Conservation (phyloP, 306 rosid species). For the Dicorynia guianensis region DNA sequence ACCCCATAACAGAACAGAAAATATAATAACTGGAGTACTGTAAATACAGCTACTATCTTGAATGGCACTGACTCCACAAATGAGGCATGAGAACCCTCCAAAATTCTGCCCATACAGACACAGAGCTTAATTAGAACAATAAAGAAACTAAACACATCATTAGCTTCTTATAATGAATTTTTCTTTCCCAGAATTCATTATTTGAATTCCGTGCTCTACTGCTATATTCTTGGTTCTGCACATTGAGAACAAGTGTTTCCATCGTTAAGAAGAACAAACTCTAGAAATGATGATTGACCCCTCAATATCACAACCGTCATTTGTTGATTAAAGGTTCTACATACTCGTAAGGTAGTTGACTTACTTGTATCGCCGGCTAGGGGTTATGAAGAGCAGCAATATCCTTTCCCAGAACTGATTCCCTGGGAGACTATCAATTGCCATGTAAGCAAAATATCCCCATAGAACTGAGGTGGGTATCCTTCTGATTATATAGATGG, state of each 20-base stretch:
- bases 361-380: conserved; percentile 81
- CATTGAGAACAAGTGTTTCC: neutral
- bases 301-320: conserved; percentile 9
- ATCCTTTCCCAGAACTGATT: conserved; percentile 96
- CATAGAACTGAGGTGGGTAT: conserved; percentile 93
- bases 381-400: conserved; percentile 76
- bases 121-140: conserved; percentile 22
- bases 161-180: neutral
- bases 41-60: conserved; percentile 77
- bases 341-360: conserved; percentile 28
- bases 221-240: neutral
- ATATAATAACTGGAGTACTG: conserved; percentile 70
- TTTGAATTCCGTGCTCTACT: neutral
- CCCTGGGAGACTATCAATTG: conserved; percentile 93
- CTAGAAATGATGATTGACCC: neutral
- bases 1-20: conserved; percentile 72
- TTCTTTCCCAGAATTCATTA: too few species aligned
- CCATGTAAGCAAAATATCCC: conserved; percentile 97
- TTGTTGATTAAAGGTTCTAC: neutral
- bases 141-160: neutral
- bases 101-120: conserved; percentile 59
- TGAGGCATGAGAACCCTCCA: conserved; percentile 83
- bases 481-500: conserved; percentile 69
- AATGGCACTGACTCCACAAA: conserved; percentile 86
- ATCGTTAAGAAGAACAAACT: neutral